Evolutionary conservation across 768 basidiomycete genomes (phyloP), one percentile per base, ranked within the genome.

Genomic region (Tulasnella sp.): DNA sequence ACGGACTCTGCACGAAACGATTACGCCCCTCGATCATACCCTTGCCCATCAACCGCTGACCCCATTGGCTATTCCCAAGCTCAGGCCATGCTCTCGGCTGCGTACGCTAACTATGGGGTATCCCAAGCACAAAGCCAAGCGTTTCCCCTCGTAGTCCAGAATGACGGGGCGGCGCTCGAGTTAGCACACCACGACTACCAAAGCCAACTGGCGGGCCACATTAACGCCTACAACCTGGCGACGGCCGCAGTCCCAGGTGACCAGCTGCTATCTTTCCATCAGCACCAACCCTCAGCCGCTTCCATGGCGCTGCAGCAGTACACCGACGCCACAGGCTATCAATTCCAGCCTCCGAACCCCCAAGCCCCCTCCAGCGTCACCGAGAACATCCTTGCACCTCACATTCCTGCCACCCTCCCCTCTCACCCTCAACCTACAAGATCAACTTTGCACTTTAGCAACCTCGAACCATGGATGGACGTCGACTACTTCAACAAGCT

Each of bases 391-490:
- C 71, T 37, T 40, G 71, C 71, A 23, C 71, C 71, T 40, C 75
- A 76, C 57, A 23, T 55, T 51, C 9, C 75, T 23, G 35, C 61
- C 39, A 10, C 32, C n/a, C 16, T n/a, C 3, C 57, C 55, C 32
- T 11, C 37, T 9, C 75, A 76, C 32, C 51, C 55, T 37, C 75
- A 61, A 39, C 75, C 51, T 32, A 76, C 75, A 2, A 32, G 69
- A 70, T 74, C 75, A 16, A 92, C 93, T 57, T 89, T 95, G 81
- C 93, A 90, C 88, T 93, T 96, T 90, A 90, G 91, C 80, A 92
- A 94, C 82, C 89, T 97, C 76, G 95, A 97, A 84, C 90, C 92
- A 81, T 97, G 95, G 95, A 96, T 97, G 96, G 94, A 96, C 85
- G 94, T 95, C 89, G 92, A 93, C 83, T 97, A 96, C 86, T 93